phyloP scores from a whole-genome alignment of 805 yeast species.

The Ascoidea tarda region DNA sequence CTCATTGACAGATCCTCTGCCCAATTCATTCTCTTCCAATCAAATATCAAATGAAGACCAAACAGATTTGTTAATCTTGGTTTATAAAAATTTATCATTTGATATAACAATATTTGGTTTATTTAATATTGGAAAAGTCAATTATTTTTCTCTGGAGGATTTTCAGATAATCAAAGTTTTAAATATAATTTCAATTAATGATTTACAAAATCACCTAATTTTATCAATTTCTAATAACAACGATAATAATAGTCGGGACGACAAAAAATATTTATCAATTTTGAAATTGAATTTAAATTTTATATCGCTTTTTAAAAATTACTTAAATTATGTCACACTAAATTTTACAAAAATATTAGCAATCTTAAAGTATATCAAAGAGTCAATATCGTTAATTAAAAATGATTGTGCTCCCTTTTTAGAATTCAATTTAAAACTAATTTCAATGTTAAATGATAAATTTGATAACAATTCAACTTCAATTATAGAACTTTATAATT shows the following conservation, averaged over 20 bases:
- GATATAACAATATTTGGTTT: constrained; percentile 20
- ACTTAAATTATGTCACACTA: constrained; percentile 15
- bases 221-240: too few relatives aligned
- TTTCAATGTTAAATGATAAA: constrained; percentile 11
- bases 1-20: too few relatives aligned
- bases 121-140: constrained; percentile 16
- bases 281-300: constrained; percentile 10
- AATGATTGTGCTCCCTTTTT: constrained; percentile 21
- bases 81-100: constrained; percentile 13
- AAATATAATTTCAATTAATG: neutral
- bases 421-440: constrained; percentile 22
- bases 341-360: constrained; percentile 20
- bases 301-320: constrained; percentile 14
- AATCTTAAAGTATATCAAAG: constrained; percentile 20
- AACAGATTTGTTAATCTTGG: constrained; percentile 15
- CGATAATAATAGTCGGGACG: too few relatives aligned
- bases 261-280: neutral
- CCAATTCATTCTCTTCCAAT: too few relatives aligned
- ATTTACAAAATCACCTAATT: neutral
- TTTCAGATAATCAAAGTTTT: too few relatives aligned
- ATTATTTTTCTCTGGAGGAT: neutral
- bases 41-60: too few relatives aligned
- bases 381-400: constrained; percentile 16
- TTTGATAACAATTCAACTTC: constrained; percentile 18
- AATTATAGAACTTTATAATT: constrained; percentile 24